Base-by-base conservation (phyloP, 805 yeast species). In the Deakozyma indianensis region DNA sequence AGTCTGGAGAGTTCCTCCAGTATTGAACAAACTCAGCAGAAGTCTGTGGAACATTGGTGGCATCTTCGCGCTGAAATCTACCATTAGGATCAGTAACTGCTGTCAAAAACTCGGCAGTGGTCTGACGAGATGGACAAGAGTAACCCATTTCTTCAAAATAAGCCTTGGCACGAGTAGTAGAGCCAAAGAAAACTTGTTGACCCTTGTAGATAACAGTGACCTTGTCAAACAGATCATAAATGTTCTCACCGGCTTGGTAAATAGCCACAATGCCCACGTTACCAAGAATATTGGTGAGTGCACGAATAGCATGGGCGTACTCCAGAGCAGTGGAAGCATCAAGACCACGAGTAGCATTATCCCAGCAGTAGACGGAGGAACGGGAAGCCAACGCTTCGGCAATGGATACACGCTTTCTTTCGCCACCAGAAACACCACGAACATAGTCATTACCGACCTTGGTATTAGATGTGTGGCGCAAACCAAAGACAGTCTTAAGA, bases 321-420 rank as follows among this genome's bases (percentile, higher is more conserved):
- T 82, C 88, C 51, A 80, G 67, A 2, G 94, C 94, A 38, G 92
- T 83, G 9, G 92, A 82, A 3, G 92, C 73, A 63, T 83, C 94
- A 48, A 84, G 69, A 54, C 94, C 94, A 66, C 92, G 75, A 3
- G 94, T 84, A 3, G 90, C 81, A 56, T 84, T 84, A 66, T 83
- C 88, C 77, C 83, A 80, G 61, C 83, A 76, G 51, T 73, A 78
- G 43, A 80, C 67, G 43, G 74, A 65, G 24, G 85, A 80, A 23
- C 79, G 75, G 43, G 78, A 69, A 42, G 81, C 72, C 41, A 80
- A 65, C 1, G 83, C 83, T 63, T 83, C 94, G 9, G 87, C 85
- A 54, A 83, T 78, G 9, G 90, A 80, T 2, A 83, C 90, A 66
- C 94, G 75, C 63, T 83, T 82, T 52, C 94, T 68, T 64, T 83